Evolutionary conservation across 2,329 filamentous ascomycete genomes (phyloP).

Genomic region (Ascochyta lentis): DNA sequence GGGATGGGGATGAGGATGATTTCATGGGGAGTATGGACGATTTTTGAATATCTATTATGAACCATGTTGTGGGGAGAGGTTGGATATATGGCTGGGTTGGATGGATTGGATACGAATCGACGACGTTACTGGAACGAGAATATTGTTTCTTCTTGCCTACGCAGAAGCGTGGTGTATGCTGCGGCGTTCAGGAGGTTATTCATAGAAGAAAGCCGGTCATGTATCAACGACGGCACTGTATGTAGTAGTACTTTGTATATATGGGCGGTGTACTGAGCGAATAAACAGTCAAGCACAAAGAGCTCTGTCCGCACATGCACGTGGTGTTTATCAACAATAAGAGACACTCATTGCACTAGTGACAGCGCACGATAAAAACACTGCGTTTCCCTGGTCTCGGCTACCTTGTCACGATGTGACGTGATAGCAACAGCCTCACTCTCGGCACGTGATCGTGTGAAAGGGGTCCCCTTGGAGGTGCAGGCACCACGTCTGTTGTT

Average conservation of each 20-base stretch:
- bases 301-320: too few relatives aligned
- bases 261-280: conserved; percentile 4
- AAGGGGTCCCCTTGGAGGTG: conserved; percentile 4
- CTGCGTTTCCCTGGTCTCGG: too few relatives aligned
- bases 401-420: too few relatives aligned
- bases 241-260: not conserved
- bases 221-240: not conserved
- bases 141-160: not conserved
- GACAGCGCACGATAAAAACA: too few relatives aligned
- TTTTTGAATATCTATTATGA: conserved; percentile 24
- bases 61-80: too few relatives aligned
- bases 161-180: not conserved
- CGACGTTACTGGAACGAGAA: not conserved
- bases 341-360: too few relatives aligned
- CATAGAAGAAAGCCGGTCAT: too few relatives aligned
- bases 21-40: conserved; percentile 46
- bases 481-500: conserved; percentile 10
- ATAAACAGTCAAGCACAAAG: not conserved
- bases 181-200: not conserved
- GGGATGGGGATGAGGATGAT: conserved; percentile 29
- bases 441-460: not conserved
- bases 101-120: not conserved
- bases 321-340: too few relatives aligned
- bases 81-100: too few relatives aligned
- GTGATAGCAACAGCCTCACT: too few relatives aligned